These are phyloP conservation scores for Penicillium angulare DNA, from an alignment of 495 filamentous ascomycete species.

Conservation along the genomic window DNA sequence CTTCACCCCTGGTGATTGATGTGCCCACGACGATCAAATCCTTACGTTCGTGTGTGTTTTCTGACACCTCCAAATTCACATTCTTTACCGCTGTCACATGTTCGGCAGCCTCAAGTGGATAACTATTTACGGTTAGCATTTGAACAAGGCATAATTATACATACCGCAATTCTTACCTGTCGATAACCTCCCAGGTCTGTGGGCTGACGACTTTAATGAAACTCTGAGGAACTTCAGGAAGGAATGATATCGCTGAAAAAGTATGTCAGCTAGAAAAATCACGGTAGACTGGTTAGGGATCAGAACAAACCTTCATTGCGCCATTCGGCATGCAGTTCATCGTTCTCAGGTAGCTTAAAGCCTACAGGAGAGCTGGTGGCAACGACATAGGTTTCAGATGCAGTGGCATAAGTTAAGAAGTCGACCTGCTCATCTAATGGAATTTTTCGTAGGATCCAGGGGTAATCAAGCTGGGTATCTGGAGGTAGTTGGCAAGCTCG, in stretches of 20 bases:
- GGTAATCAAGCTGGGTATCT: slow-evolving; percentile 64
- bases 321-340: slow-evolving; percentile 81
- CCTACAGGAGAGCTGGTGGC: slow-evolving; percentile 62
- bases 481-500: slow-evolving; percentile 65
- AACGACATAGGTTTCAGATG: slow-evolving; percentile 71
- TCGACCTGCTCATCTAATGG: slow-evolving; percentile 68
- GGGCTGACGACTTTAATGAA: slow-evolving; percentile 72
- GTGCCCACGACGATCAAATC: slow-evolving; percentile 84
- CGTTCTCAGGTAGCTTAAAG: slow-evolving; percentile 80
- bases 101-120: slow-evolving; percentile 65
- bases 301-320: slow-evolving; percentile 56
- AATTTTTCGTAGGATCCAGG: slow-evolving; percentile 69
- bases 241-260: slow-evolving; percentile 52
- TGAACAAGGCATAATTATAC: background rate
- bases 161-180: slow-evolving; percentile 47
- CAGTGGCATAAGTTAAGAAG: slow-evolving; percentile 70
- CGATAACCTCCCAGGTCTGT: slow-evolving; percentile 71
- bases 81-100: slow-evolving; percentile 76
- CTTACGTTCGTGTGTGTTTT: slow-evolving; percentile 80
- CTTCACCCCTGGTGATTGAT: slow-evolving; percentile 78
- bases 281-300: background rate
- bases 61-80: slow-evolving; percentile 83
- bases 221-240: slow-evolving; percentile 65
- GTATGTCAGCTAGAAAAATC: slow-evolving; percentile 12
- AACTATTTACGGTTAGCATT: slow-evolving; percentile 23